A percentile compares a stretch with the other conserved stretches of the same genome.
phyloP scores from a whole-genome alignment of 163 green algal species.

The Scenedesmus sp. region DNA sequence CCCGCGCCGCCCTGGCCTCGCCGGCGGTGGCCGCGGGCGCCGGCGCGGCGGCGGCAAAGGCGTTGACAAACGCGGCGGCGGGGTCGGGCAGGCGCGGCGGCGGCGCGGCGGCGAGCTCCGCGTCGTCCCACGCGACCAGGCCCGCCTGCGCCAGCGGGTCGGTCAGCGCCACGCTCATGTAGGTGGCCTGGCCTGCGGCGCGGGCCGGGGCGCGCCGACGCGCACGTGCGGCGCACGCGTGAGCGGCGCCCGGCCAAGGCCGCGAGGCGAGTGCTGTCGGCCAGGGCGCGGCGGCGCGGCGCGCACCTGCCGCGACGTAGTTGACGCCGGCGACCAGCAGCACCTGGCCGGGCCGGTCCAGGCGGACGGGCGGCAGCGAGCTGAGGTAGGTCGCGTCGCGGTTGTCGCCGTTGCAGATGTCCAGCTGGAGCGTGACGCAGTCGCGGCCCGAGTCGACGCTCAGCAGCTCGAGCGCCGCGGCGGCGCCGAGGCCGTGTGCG shows the following conservation, averaged over 20 bases:
- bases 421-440: constrained; percentile 4
- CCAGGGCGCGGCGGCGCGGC: no score
- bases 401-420: constrained; percentile 41
- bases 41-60: no score
- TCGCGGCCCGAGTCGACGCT: constrained; percentile 19
- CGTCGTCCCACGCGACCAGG: constrained; percentile 14
- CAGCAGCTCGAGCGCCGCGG: neutral
- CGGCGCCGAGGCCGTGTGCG: constrained; percentile 9
- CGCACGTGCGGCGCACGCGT: no score
- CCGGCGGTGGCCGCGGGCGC: no score
- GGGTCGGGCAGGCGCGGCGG: neutral
- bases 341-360: constrained; percentile 4
- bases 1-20: no score
- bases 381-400: constrained; percentile 33
- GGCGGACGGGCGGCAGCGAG: neutral
- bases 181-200: constrained; percentile 16
- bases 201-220: no score
- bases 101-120: neutral
- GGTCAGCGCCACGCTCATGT: constrained; percentile 32
- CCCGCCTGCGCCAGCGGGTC: constrained; percentile 27
- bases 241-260: no score
- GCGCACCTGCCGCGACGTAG: constrained; percentile 17
- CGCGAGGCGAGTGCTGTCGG: no score
- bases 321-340: constrained; percentile 30
- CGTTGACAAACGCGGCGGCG: no score